Conservation (phyloP, 805 yeast species). For the Sugiyamaella qingdaonensis region DNA sequence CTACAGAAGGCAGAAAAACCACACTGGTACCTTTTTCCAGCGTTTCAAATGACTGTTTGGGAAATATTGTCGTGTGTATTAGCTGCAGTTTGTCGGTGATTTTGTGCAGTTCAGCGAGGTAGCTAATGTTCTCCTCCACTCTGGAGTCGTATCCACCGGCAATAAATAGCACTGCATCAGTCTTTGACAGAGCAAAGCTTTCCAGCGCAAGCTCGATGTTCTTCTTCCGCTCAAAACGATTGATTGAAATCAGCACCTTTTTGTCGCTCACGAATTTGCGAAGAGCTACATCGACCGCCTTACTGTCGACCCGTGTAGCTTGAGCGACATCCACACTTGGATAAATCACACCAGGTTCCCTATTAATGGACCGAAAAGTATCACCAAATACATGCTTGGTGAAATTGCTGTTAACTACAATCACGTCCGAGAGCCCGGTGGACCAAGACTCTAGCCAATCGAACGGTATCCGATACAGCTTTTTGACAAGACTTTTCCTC, state of each 20-base stretch:
- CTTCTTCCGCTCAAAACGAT: constrained; percentile 86
- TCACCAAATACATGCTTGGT: constrained; percentile 64
- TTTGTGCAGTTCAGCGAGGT: constrained; percentile 55
- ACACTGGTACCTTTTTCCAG: constrained; percentile 38
- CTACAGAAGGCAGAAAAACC: constrained; percentile 76
- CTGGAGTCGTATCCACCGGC: constrained; percentile 90
- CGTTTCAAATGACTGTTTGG: constrained; percentile 18
- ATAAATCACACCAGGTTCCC: constrained; percentile 56
- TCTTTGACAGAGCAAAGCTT: constrained; percentile 50
- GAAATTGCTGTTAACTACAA: constrained; percentile 85
- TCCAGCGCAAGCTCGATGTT: constrained; percentile 73
- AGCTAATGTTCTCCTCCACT: constrained; percentile 69
- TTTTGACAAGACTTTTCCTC: constrained; percentile 51
- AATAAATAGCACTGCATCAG: constrained; percentile 46
- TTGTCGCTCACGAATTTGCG: constrained; percentile 19
- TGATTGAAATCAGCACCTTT: constrained; percentile 64
- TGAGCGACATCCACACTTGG: constrained; percentile 66
- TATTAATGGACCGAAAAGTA: constrained; percentile 46
- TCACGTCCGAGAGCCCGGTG: constrained; percentile 66
- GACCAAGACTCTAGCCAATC: constrained; percentile 80
- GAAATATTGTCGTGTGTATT: constrained; percentile 37
- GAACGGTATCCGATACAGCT: constrained; percentile 73
- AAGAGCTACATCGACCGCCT: constrained; percentile 7
- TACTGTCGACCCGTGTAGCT: constrained; percentile 13
- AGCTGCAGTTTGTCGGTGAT: constrained; percentile 47